A percentile compares a stretch with the other conserved stretches of the same genome.
Evolutionary conservation across 768 basidiomycete genomes (phyloP).

Genomic region (Termitomyces sp.): DNA sequence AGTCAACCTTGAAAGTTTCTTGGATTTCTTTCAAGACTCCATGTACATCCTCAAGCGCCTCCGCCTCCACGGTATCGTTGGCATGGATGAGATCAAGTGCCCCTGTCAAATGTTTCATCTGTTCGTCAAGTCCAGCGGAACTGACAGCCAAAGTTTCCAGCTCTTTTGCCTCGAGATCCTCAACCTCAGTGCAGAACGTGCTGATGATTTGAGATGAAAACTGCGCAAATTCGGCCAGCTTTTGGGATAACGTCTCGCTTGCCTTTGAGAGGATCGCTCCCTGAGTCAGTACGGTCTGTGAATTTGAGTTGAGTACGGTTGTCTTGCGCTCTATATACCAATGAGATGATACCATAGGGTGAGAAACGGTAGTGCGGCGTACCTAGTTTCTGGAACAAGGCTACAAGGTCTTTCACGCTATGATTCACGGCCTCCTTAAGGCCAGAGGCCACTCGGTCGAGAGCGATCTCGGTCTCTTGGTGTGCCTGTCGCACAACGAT

Average conservation of each 20-base stretch:
- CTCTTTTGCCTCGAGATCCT: slow-evolving; percentile 52
- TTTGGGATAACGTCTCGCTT: slow-evolving; percentile 46
- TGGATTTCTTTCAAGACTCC: slow-evolving; percentile 46
- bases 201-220: slow-evolving; percentile 47
- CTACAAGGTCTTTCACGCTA: slow-evolving; percentile 62
- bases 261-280: slow-evolving; percentile 54
- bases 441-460: slow-evolving; percentile 70
- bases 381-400: slow-evolving; percentile 85
- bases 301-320: slow-evolving; percentile 56
- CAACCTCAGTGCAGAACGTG: slow-evolving; percentile 51
- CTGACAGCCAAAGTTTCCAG: slow-evolving; percentile 45
- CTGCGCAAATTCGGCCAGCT: slow-evolving; percentile 59
- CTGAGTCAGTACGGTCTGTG: slow-evolving; percentile 57
- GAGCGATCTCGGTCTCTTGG: slow-evolving; percentile 61
- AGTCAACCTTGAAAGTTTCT: slow-evolving; percentile 46
- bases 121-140: slow-evolving; percentile 50
- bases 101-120: slow-evolving; percentile 49
- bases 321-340: slow-evolving; percentile 63
- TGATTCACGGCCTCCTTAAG: slow-evolving; percentile 65
- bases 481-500: slow-evolving; percentile 71
- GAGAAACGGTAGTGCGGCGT: slow-evolving; percentile 17
- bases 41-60: slow-evolving; percentile 46
- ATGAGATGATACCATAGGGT: slow-evolving; percentile 9
- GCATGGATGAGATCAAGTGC: slow-evolving; percentile 48
- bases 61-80: slow-evolving; percentile 50